A percentile compares a stretch with the other conserved stretches of the same genome.
Conservation (phyloP, 306 rosid species). For the Crotalaria pallida region DNA sequence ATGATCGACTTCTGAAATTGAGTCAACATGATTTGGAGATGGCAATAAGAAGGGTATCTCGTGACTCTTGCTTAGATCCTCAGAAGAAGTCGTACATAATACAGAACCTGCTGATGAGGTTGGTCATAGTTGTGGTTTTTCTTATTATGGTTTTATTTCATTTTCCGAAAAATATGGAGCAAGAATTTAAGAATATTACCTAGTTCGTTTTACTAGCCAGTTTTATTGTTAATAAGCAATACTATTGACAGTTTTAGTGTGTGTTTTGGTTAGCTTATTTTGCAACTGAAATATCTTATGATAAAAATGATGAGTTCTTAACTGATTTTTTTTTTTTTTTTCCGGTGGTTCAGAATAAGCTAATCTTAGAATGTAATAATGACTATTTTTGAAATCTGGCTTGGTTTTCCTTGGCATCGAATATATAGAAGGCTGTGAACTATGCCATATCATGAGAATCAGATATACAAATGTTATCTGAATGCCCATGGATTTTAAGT, state of each 20-base stretch:
- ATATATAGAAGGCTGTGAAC: constrained; percentile 6
- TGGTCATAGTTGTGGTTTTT: constrained; percentile 25
- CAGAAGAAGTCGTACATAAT: constrained; percentile 62
- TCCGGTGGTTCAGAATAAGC: not conserved
- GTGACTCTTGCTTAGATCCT: constrained; percentile 68
- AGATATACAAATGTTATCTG: not conserved
- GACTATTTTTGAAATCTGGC: not conserved
- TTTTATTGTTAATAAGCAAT: not conserved
- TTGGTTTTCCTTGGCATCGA: not conserved
- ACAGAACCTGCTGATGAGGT: constrained; percentile 81
- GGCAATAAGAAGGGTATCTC: constrained; percentile 64
- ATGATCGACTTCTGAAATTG: constrained; percentile 53
- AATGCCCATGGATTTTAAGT: constrained; percentile 13
- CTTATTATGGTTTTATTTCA: not conserved
- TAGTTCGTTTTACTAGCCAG: constrained; percentile 9
- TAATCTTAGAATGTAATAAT: not conserved
- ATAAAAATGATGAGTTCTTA: not conserved
- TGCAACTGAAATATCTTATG: not conserved
- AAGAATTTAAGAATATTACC: constrained; percentile 12
- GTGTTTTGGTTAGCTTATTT: not conserved
- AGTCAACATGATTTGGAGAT: constrained; percentile 77
- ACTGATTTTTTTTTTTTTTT: not conserved
- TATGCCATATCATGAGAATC: constrained; percentile 1
- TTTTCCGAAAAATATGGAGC: constrained; percentile 3
- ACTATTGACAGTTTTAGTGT: not conserved